Evolutionary conservation across 768 basidiomycete genomes (phyloP).

Genomic region (Pisolithus tinctorius): DNA sequence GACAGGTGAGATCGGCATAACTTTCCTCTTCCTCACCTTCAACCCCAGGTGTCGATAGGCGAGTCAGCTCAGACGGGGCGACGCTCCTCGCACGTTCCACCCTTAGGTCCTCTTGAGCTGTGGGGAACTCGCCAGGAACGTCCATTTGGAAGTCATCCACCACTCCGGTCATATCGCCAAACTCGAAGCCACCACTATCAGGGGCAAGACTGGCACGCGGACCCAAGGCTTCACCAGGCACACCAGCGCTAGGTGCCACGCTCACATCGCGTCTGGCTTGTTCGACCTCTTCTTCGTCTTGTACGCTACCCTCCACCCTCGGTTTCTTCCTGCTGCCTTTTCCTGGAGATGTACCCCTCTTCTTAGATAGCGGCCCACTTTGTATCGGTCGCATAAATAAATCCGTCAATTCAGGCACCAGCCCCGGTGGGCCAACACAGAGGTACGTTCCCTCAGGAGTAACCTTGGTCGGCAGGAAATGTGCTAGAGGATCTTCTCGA

Average conservation of each 20-base stretch:
- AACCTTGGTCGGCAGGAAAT: slow-evolving; percentile 81
- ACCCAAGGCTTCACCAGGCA: slow-evolving; percentile 51
- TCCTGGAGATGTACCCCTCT: slow-evolving; percentile 52
- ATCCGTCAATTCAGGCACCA: slow-evolving; percentile 74
- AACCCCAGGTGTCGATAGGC: slow-evolving; percentile 59
- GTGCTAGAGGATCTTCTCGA: slow-evolving; percentile 72
- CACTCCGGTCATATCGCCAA: slow-evolving; percentile 46
- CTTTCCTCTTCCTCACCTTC: slow-evolving; percentile 60
- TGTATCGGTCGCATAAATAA: slow-evolving; percentile 78
- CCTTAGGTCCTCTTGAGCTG: slow-evolving; percentile 26
- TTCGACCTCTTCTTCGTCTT: slow-evolving; percentile 57
- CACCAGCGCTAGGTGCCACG: slow-evolving; percentile 51
- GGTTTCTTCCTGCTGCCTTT: slow-evolving; percentile 53
- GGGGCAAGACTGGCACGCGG: slow-evolving; percentile 47
- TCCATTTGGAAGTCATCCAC: slow-evolving; percentile 73
- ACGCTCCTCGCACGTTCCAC: slow-evolving; percentile 40
- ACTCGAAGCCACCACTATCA: slow-evolving; percentile 52
- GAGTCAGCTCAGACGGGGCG: slow-evolving; percentile 50
- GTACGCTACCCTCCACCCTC: slow-evolving; percentile 43
- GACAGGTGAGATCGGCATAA: slow-evolving; percentile 66
- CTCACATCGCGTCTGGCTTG: slow-evolving; percentile 63
- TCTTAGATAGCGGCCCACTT: slow-evolving; percentile 45
- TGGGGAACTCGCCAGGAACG: slow-evolving; percentile 40
- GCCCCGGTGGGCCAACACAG: slow-evolving; percentile 78
- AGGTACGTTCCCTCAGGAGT: slow-evolving; percentile 70